A percentile compares a stretch with the other conserved stretches of the same genome.
These are phyloP conservation scores for Aspergillus incahuasiensis DNA, from an alignment of 495 filamentous ascomycete species.

Conservation along the genomic window DNA sequence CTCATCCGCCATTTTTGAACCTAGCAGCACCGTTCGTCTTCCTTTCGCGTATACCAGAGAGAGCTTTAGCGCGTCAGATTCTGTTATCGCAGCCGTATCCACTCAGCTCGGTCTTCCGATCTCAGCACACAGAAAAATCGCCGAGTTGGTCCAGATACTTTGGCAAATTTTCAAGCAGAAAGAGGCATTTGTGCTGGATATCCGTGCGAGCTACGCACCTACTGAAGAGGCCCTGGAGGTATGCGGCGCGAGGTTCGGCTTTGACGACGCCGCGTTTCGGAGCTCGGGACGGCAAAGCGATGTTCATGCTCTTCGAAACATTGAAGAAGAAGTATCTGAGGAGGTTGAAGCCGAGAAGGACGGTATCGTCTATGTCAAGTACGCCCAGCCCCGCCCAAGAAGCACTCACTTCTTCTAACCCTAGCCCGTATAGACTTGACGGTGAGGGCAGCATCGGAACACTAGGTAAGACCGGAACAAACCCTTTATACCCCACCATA, in stretches of 20 bases:
- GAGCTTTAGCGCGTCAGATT: conserved; percentile 26
- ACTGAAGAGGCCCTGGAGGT: conserved; percentile 38
- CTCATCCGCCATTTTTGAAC: conserved; percentile 36
- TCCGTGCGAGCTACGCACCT: conserved; percentile 35
- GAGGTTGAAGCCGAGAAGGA: conserved; percentile 64
- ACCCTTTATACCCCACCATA: no score
- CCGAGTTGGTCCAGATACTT: conserved; percentile 49
- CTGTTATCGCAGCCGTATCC: conserved; percentile 38
- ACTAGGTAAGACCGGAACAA: conserved; percentile 35
- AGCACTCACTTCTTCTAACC: not conserved
- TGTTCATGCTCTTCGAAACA: conserved; percentile 55
- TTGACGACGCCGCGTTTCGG: conserved; percentile 75
- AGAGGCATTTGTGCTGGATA: conserved; percentile 62
- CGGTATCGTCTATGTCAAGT: conserved; percentile 71
- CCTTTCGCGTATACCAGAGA: conserved; percentile 54
- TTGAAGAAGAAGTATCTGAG: conserved; percentile 45
- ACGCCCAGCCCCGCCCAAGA: conserved; percentile 5
- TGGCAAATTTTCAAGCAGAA: conserved; percentile 59
- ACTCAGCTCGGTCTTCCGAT: conserved; percentile 49
- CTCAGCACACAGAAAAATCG: conserved; percentile 39
- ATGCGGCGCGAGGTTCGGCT: conserved; percentile 53
- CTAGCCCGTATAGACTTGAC: conserved; percentile 29
- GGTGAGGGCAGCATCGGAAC: conserved; percentile 62
- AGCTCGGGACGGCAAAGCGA: conserved; percentile 60
- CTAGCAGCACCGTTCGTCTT: conserved; percentile 46